A percentile compares a stretch with the other conserved stretches of the same genome.
These are phyloP conservation scores for Purshia tridentata DNA, from an alignment of 306 rosid species.

Conservation along the genomic window DNA sequence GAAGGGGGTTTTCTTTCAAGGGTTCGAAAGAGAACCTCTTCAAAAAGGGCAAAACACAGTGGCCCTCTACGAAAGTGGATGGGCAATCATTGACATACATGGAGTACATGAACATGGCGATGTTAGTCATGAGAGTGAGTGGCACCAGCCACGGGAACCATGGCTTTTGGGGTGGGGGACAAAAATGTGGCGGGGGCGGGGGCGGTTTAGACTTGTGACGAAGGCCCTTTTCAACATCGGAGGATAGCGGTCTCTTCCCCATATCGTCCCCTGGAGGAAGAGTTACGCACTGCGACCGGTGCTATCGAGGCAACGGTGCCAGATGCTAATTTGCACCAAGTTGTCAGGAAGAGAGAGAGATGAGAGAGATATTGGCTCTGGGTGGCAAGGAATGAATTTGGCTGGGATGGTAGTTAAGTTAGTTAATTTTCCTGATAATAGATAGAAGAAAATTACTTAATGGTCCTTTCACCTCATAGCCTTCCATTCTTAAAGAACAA, in stretches of 20 bases:
- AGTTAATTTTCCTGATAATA: constrained; percentile 49
- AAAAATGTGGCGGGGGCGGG: constrained; percentile 41
- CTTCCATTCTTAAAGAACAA: not conserved
- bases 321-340: constrained; percentile 17
- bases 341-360: constrained; percentile 14
- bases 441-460: constrained; percentile 5
- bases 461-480: not conserved
- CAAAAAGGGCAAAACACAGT: constrained; percentile 45
- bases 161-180: constrained; percentile 37
- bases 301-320: not conserved
- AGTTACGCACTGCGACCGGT: constrained; percentile 12
- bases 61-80: not conserved
- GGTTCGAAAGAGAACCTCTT: constrained; percentile 81
- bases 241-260: constrained; percentile 54
- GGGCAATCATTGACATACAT: constrained; percentile 82
- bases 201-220: constrained; percentile 1
- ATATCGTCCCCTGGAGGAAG: constrained; percentile 13
- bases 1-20: constrained; percentile 59
- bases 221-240: constrained; percentile 54
- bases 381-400: constrained; percentile 33
- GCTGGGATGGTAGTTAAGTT: constrained; percentile 42
- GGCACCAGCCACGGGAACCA: constrained; percentile 82
- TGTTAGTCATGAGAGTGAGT: constrained; percentile 42
- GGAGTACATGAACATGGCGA: constrained; percentile 46
- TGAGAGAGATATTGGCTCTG: constrained; percentile 27